Evolutionary conservation across 768 basidiomycete genomes (phyloP).

Genomic region (Trametes punicea): DNA sequence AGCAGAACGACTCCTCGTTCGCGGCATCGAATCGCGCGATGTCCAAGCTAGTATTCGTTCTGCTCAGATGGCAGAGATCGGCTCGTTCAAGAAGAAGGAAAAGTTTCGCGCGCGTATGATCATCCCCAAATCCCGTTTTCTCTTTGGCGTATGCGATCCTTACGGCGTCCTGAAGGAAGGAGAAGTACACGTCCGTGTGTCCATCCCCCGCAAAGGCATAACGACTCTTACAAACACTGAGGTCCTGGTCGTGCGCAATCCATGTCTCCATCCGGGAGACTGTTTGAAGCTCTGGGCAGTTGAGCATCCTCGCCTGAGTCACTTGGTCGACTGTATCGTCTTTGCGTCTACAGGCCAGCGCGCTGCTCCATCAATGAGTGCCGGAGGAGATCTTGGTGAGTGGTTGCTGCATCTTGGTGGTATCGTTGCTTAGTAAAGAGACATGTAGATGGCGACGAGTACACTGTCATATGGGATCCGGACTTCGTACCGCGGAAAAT

Average conservation of each 20-base stretch:
- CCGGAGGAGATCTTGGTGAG: constrained; percentile 64
- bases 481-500: constrained; percentile 56
- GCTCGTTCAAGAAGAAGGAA: constrained; percentile 48
- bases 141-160: constrained; percentile 70
- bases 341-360: constrained; percentile 61
- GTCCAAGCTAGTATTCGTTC: constrained; percentile 42
- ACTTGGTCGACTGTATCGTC: constrained; percentile 65
- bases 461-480: constrained; percentile 67
- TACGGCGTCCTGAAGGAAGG: constrained; percentile 60
- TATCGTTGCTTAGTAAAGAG: neutral
- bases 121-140: constrained; percentile 55
- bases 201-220: constrained; percentile 46
- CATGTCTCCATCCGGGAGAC: constrained; percentile 69
- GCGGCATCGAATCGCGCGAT: constrained; percentile 46
- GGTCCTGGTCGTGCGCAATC: constrained; percentile 64
- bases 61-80: constrained; percentile 48
- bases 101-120: constrained; percentile 57
- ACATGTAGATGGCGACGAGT: constrained; percentile 51
- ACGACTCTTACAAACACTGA: constrained; percentile 57
- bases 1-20: constrained; percentile 52
- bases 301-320: constrained; percentile 43
- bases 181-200: constrained; percentile 60
- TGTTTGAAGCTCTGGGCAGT: constrained; percentile 63
- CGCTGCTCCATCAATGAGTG: constrained; percentile 67
- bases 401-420: neutral